A percentile compares a stretch with the other conserved stretches of the same genome.
Evolutionary conservation across 768 basidiomycete genomes (phyloP).

Genomic region (Kwoniella mangroviensis): DNA sequence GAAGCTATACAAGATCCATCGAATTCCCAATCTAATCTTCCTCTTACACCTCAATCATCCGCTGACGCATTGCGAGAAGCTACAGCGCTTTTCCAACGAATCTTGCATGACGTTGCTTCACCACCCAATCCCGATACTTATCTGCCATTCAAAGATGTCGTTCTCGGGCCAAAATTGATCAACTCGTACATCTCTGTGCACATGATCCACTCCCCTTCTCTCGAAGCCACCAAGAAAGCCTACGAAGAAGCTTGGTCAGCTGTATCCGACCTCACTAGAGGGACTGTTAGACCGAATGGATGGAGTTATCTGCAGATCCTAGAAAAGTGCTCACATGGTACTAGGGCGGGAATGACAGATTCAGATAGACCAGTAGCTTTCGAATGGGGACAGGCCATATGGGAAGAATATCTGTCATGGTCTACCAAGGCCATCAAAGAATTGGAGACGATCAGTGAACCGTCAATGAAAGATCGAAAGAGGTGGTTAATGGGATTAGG

Average conservation of each 20-base stretch:
- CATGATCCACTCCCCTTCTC: conserved; percentile 63
- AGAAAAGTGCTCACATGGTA: conserved; percentile 66
- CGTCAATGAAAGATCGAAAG: neutral
- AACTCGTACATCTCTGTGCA: conserved; percentile 82
- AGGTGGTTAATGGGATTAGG: conserved; percentile 32
- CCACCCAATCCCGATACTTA: neutral
- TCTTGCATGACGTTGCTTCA: conserved; percentile 62
- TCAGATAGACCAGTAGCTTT: conserved; percentile 58
- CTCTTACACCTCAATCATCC: conserved; percentile 65
- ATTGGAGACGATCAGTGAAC: neutral
- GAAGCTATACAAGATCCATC: neutral
- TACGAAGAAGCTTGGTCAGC: conserved; percentile 60
- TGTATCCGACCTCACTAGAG: conserved; percentile 4
- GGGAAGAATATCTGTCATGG: conserved; percentile 66
- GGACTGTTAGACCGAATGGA: conserved; percentile 58
- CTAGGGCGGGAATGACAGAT: conserved; percentile 61
- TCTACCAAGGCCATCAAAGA: neutral
- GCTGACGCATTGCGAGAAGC: conserved; percentile 76
- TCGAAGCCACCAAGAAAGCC: conserved; percentile 62
- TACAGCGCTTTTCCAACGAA: conserved; percentile 67
- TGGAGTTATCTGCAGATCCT: conserved; percentile 70
- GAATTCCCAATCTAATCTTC: neutral
- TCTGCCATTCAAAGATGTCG: conserved; percentile 65
- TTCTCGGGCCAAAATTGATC: conserved; percentile 68
- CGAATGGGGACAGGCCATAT: conserved; percentile 67